Conservation (phyloP, 225 moss, liverwort and hornwort species). For the Polytrichum formosum region DNA sequence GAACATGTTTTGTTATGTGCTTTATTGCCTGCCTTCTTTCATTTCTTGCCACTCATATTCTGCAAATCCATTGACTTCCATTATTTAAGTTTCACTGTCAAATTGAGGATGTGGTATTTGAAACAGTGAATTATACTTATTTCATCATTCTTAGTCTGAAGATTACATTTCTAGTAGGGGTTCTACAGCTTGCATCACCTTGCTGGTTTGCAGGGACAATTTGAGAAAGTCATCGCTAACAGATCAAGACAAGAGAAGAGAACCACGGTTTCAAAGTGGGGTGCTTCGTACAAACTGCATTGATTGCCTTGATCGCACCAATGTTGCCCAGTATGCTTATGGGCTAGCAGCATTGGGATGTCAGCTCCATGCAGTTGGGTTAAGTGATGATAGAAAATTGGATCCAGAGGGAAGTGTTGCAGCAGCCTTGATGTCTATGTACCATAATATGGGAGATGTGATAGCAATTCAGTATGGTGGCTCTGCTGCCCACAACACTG, state of each 20-base stretch:
- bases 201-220: conserved; percentile 47
- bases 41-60: conserved; percentile 5
- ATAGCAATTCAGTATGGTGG: conserved; percentile 92
- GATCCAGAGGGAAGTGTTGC: conserved; percentile 66
- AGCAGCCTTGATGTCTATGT: conserved; percentile 62
- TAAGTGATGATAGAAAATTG: conserved; percentile 51
- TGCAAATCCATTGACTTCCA: conserved; percentile 1
- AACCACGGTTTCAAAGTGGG: conserved; percentile 76
- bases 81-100: conserved; percentile 6
- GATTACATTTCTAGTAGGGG: neutral
- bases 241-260: conserved; percentile 35
- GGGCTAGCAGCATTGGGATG: conserved; percentile 81
- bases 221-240: conserved; percentile 38
- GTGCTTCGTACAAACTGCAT: conserved; percentile 92
- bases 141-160: neutral
- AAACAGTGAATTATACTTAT: neutral
- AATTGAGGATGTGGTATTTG: no score
- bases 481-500: conserved; percentile 85
- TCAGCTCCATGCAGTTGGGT: conserved; percentile 80
- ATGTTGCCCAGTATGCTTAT: conserved; percentile 89
- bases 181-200: no score
- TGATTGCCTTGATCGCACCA: conserved; percentile 93
- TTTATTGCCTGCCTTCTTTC: neutral
- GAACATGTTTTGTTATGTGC: no score
- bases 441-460: conserved; percentile 84